Base-by-base conservation (phyloP, 2,329 filamentous ascomycete genomes). In the Scytalidium lignicola region DNA sequence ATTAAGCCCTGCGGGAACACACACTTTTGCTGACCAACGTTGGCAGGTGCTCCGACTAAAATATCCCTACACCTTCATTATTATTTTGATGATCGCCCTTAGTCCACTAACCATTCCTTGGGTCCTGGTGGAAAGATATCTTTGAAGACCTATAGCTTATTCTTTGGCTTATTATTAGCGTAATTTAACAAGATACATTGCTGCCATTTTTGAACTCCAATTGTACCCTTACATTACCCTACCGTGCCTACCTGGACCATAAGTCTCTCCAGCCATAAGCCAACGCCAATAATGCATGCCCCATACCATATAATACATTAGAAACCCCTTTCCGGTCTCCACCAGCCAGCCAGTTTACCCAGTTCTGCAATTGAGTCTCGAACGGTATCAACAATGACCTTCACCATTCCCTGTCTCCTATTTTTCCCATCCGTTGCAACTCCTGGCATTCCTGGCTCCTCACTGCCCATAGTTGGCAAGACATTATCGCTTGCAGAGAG, bases 401-500 rank as follows among this genome's bases (percentile, higher is more conserved):
- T 86, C 47, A 83, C 74, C 75, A 86, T 80, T 4, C 83, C 82
- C 59, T 85, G 80, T 13, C 80, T 75, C 64, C 75, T 77, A 49
- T 71, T 70, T 45, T 73, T 69, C 4, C 68, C 65, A 20, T 71
- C 72, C 12, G 68, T 70, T 8, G 70, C 65, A n/a, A 43, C 56
- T 2, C 59, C 59, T 29, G 59, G 50, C 39, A 59, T 55, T 5
- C 58, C 54, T 2, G 78, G 76, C 46, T 77, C 74, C 55, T 90
- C 86, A 43, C 82, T 89, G 12, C 90, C 89, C 79, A 96, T 96
- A 7, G 85, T 95, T 0, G 93, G 93, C 46, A 99, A 72, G 3
- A 97, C 89, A 64, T 97, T 97, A 64, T 99, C 93, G 48, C 90
- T 90, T 0, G 93, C 93, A 17, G 89, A 95, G 40, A 99, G 70